These are phyloP conservation scores for Pleoardoris graminearum DNA, from an alignment of 2,329 filamentous ascomycete genomes.

Conservation along the genomic window DNA sequence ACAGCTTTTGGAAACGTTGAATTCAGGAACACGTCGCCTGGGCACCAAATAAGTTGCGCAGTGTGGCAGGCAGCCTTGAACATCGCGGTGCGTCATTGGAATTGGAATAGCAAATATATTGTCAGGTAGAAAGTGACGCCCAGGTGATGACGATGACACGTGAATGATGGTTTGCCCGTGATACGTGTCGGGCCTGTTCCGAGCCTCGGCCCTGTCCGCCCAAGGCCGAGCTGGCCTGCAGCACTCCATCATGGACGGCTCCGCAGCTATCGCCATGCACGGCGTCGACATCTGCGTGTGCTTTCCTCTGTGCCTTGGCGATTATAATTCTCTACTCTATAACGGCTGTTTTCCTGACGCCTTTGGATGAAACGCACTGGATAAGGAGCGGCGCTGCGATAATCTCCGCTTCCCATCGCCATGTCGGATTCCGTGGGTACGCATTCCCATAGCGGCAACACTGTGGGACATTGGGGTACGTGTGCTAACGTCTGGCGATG, in stretches of 20 bases:
- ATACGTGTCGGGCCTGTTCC: constrained; percentile 3
- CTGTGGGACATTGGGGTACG: neutral
- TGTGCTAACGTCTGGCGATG: constrained; percentile 6
- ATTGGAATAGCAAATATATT: no score
- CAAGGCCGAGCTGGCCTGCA: neutral
- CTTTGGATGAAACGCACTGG: constrained; percentile 21
- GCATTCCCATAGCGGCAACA: constrained; percentile 16
- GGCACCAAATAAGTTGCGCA: no score
- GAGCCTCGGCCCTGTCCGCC: constrained; percentile 20
- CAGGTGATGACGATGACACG: no score
- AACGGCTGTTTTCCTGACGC: constrained; percentile 11
- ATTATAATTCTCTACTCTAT: neutral
- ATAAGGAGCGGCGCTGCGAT: constrained; percentile 22
- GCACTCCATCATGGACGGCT: constrained; percentile 19
- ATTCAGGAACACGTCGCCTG: no score
- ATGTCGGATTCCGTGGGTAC: constrained; percentile 46
- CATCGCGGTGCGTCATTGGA: no score
- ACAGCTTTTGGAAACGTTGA: neutral
- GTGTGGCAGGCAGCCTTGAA: no score
- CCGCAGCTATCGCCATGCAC: constrained; percentile 31
- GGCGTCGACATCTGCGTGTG: constrained; percentile 17
- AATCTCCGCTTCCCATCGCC: constrained; percentile 35
- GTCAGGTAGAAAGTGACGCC: no score
- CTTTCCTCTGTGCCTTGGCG: neutral
- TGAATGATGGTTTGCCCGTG: neutral